Evolutionary conservation across 2,329 filamentous ascomycete genomes (phyloP).

Genomic region (Talaromyces sp.): DNA sequence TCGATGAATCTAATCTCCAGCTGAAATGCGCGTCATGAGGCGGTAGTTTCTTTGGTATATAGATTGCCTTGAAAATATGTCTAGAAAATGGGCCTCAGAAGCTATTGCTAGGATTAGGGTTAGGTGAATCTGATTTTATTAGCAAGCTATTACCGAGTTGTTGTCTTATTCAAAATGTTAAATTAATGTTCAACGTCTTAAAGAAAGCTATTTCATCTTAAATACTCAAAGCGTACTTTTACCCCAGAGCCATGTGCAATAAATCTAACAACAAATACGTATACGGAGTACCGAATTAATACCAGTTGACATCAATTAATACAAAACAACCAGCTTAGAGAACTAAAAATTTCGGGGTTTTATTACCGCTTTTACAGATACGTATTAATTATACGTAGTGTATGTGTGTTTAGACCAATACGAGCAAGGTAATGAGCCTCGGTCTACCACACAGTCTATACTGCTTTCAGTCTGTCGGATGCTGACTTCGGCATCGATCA

Average conservation of each 20-base stretch:
- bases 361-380: background rate
- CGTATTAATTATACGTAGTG: background rate
- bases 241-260: no score
- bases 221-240: no score
- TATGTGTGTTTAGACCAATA: background rate
- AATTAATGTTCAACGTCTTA: no score
- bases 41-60: background rate
- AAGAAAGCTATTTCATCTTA: no score
- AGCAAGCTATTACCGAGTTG: background rate
- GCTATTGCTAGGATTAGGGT: background rate
- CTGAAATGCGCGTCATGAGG: constrained; percentile 25
- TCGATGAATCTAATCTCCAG: constrained; percentile 28
- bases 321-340: background rate
- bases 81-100: background rate
- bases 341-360: background rate
- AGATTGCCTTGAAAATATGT: background rate
- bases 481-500: background rate
- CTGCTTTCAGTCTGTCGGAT: background rate
- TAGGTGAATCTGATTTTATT: background rate
- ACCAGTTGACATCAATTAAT: no score
- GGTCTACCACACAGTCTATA: background rate
- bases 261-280: no score
- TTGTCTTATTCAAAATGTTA: no score
- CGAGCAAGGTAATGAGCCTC: background rate
- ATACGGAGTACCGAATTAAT: no score